Evolutionary conservation across 2,329 filamentous ascomycete species (phyloP).

Genomic region (Pseudocercospora fijiensis): DNA sequence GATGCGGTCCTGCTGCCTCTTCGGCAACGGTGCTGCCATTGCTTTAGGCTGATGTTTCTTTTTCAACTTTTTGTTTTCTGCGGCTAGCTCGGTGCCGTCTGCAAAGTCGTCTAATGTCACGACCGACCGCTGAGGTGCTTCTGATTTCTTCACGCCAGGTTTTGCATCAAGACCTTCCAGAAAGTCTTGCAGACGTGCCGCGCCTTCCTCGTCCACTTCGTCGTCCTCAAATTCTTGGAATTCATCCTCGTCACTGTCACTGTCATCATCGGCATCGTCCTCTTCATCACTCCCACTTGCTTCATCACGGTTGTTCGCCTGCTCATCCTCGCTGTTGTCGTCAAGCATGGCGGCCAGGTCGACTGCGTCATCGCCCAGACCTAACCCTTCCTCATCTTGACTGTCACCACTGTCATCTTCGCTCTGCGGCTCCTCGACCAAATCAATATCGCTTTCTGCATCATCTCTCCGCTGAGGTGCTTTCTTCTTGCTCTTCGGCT

Average conservation of each 20-base stretch:
- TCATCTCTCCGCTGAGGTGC: constrained; percentile 36
- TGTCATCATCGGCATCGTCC: constrained; percentile 19
- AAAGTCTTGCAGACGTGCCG: constrained; percentile 58
- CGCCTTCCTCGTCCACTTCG: constrained; percentile 17
- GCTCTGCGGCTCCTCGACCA: constrained; percentile 50
- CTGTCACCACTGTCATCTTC: constrained; percentile 46
- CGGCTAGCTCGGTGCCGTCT: constrained; percentile 66
- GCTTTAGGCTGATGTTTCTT: constrained; percentile 32
- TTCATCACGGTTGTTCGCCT: constrained; percentile 20
- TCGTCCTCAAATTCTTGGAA: constrained; percentile 8
- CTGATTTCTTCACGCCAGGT: constrained; percentile 10
- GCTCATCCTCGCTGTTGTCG: constrained; percentile 34
- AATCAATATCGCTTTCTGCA: constrained; percentile 39
- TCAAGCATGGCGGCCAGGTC: constrained; percentile 64
- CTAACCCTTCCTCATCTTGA: constrained; percentile 52
- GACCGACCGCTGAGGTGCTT: constrained; percentile 42
- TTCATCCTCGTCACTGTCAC: constrained; percentile 1
- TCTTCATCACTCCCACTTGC: constrained; percentile 15
- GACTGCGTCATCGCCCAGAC: constrained; percentile 60
- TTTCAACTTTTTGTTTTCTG: constrained; percentile 61
- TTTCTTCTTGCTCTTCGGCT: constrained; percentile 50
- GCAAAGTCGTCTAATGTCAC: constrained; percentile 54
- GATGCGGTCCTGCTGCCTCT: constrained; percentile 80
- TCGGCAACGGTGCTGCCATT: constrained; percentile 77
- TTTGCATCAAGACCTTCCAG: constrained; percentile 50